Base-by-base conservation (phyloP, 441 rosid species). In the Viola pubescens region DNA sequence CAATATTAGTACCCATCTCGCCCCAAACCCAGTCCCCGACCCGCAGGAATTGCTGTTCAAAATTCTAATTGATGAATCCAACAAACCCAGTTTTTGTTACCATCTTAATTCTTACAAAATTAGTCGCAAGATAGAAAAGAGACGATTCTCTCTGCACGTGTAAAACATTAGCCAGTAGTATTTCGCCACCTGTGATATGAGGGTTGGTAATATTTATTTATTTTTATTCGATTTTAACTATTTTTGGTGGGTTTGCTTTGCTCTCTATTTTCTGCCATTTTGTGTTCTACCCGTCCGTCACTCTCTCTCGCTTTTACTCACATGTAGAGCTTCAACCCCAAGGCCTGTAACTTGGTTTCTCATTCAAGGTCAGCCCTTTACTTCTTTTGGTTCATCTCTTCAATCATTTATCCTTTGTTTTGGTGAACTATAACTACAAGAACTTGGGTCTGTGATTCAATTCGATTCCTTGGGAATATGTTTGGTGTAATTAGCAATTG, bases 281-380 rank as follows among this genome's bases (percentile, higher is more conserved):
- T 42, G 9, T 54, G 3, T 9, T 9, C 46, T 43, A 5, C 6
- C 9, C 3, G 10, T 3, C 46, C 46, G 1, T 6, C 7, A 43
- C 46, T 43, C 46, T 43, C 19, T 10, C 12, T 4, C 8, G 10
- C 48, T 64, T 52, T 44, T 55, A 56, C 68, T n/a, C 19, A 2
- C 26, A 48, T 11, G 43, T 14, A 38, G 60, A 16, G 34, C 34
- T 26, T 26, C 34, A 26, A 26, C 34, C 34, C 34, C 34, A 26
- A 26, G 34, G 53, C 39, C 12, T 51, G 53, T 44, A 52, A 58
- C 53, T 65, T 58, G 7, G 37, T 11, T 14, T 46, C 48, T 52
- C 51, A 57, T 16, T 52, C 19, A 52, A 37, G 69, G 69, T 65
- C 52, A 44, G 58, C 16, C 57, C 44, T 65, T 57, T 52, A 12